Evolutionary conservation across 2,329 filamentous ascomycete species (phyloP).

Genomic region (Ophiostoma sp.): DNA sequence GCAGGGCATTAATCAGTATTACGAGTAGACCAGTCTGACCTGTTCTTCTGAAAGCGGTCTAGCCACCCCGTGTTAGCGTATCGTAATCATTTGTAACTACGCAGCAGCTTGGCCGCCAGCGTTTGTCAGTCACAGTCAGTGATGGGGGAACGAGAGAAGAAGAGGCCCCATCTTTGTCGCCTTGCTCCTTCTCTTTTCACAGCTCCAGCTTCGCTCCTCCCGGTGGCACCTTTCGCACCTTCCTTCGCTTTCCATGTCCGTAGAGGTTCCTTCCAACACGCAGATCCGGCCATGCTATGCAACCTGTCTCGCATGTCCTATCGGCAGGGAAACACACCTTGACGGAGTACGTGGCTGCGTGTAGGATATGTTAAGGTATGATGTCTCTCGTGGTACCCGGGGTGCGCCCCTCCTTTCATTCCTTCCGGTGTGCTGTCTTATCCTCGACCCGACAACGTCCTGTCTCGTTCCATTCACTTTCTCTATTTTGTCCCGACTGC

Average conservation of each 20-base stretch:
- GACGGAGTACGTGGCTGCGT: background rate
- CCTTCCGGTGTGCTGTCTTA: background rate
- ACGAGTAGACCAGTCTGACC: background rate
- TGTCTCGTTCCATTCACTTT: no score
- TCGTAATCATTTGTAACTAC: slow-evolving; percentile 23
- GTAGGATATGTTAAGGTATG: no score
- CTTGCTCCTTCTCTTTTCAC: background rate
- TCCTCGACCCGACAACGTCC: no score
- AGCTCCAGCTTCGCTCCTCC: background rate
- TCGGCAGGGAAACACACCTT: background rate
- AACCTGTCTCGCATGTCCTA: background rate
- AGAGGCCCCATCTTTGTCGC: background rate
- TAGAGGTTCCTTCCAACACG: background rate
- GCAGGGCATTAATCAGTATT: slow-evolving; percentile 7
- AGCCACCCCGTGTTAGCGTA: slow-evolving; percentile 14
- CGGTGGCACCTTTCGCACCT: background rate
- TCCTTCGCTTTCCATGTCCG: background rate
- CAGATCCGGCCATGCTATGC: background rate
- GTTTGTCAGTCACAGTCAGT: background rate
- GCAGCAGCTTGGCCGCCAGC: background rate
- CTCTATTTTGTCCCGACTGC: no score
- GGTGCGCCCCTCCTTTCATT: background rate
- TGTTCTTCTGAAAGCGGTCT: background rate
- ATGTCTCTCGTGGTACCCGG: background rate
- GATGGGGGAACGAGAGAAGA: no score